Evolutionary conservation across 1,284 basidiomycete species (phyloP).

Genomic region (Hymenochaete sp.): DNA sequence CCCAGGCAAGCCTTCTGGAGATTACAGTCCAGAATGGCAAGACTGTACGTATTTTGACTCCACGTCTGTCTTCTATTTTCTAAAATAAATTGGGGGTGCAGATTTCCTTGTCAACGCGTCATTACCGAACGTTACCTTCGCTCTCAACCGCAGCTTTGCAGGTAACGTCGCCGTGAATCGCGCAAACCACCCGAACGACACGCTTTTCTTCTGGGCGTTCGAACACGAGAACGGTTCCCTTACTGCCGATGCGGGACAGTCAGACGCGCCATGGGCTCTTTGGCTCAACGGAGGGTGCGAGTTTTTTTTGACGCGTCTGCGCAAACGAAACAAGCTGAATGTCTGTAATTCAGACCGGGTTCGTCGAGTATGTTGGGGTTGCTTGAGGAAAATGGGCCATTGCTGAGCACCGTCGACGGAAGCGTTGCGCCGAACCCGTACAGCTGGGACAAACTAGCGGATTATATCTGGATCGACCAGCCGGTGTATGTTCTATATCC

Average conservation of each 20-base stretch:
- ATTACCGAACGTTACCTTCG: slow-evolving; percentile 59
- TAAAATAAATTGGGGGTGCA: slow-evolving; percentile 45
- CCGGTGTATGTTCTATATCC: slow-evolving; percentile 43
- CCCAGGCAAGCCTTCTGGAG: slow-evolving; percentile 18
- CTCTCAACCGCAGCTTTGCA: slow-evolving; percentile 48
- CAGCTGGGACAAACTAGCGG: slow-evolving; percentile 52
- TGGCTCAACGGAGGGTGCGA: slow-evolving; percentile 67
- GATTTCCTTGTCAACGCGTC: slow-evolving; percentile 42
- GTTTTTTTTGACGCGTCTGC: too few relatives aligned
- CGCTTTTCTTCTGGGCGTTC: slow-evolving; percentile 65
- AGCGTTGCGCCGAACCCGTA: slow-evolving; percentile 41
- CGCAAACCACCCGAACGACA: slow-evolving; percentile 59
- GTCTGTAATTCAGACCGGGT: slow-evolving; percentile 41
- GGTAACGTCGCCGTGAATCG: slow-evolving; percentile 62
- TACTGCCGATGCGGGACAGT: slow-evolving; percentile 29
- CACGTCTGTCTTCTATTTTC: slow-evolving; percentile 34
- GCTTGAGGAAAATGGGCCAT: slow-evolving; percentile 65
- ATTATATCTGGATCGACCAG: slow-evolving; percentile 67
- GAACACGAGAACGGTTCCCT: slow-evolving; percentile 55
- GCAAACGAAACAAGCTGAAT: not conserved
- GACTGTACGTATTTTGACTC: slow-evolving; percentile 21
- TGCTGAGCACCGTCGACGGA: slow-evolving; percentile 44
- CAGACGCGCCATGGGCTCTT: slow-evolving; percentile 59
- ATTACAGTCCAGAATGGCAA: slow-evolving; percentile 27
- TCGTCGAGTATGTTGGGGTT: slow-evolving; percentile 59